Evolutionary conservation across 1,139 yeast species (phyloP).

Genomic region (Candida glucosophila): DNA sequence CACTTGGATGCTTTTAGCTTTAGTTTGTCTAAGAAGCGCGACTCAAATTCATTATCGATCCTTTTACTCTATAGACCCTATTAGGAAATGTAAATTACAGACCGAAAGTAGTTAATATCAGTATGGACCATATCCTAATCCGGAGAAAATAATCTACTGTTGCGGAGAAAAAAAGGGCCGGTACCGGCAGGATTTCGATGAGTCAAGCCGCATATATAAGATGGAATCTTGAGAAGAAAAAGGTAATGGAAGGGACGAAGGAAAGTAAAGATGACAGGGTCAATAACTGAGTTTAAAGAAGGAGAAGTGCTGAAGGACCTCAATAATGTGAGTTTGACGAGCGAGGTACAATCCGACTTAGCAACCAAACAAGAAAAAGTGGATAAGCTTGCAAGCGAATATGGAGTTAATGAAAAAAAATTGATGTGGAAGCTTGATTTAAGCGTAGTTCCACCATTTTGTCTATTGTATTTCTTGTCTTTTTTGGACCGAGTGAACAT

Average conservation of each 20-base stretch:
- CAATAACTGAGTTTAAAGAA: no score
- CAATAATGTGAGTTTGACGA: no score
- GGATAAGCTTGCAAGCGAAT: slow-evolving; percentile 20
- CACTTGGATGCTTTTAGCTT: no score
- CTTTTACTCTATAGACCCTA: slow-evolving; percentile 22
- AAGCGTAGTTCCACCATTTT: slow-evolving; percentile 63
- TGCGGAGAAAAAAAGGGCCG: background rate
- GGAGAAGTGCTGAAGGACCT: no score
- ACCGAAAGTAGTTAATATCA: slow-evolving; percentile 3
- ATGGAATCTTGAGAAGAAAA: no score
- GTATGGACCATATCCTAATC: no score
- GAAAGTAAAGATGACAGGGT: no score
- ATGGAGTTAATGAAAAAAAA: slow-evolving; percentile 31
- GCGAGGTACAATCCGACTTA: no score
- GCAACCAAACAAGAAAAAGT: slow-evolving; percentile 16
- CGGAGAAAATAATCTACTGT: no score
- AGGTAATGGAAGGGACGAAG: no score
- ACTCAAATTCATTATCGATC: no score
- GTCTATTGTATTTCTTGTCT: slow-evolving; percentile 58
- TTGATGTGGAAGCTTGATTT: slow-evolving; percentile 58
- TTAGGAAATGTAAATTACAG: slow-evolving; percentile 24
- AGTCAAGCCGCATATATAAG: background rate
- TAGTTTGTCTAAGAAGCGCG: no score
- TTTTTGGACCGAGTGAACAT: slow-evolving; percentile 69
- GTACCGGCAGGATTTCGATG: slow-evolving; percentile 1